Evolutionary conservation across 495 filamentous ascomycete species (phyloP).

Genomic region (Lasiosphaeriaceae sp.): DNA sequence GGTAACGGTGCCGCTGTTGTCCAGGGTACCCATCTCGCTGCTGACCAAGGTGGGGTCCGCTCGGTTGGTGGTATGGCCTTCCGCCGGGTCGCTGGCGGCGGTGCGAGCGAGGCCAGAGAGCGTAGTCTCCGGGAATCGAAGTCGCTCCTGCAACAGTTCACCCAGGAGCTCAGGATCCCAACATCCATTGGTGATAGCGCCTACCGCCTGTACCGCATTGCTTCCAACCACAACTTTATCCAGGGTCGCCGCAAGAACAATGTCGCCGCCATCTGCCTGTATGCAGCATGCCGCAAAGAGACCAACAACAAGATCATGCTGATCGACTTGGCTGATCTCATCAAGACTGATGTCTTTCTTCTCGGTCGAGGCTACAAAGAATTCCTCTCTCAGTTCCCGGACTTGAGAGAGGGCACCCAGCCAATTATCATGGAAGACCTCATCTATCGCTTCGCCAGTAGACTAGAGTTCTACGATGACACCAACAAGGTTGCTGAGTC

Average conservation of each 20-base stretch:
- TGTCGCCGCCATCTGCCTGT: constrained; percentile 82
- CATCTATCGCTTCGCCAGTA: constrained; percentile 81
- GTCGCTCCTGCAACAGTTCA: constrained; percentile 41
- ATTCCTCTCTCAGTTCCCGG: constrained; percentile 63
- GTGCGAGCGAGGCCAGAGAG: constrained; percentile 54
- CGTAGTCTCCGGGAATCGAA: constrained; percentile 62
- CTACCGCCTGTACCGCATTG: constrained; percentile 72
- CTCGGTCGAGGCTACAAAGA: constrained; percentile 80
- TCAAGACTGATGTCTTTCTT: constrained; percentile 87
- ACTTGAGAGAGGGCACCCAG: constrained; percentile 42
- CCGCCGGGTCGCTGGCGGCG: constrained; percentile 34
- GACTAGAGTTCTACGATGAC: constrained; percentile 78
- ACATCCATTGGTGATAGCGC: constrained; percentile 58
- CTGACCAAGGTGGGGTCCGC: constrained; percentile 60
- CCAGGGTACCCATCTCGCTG: constrained; percentile 81
- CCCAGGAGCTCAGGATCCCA: constrained; percentile 50
- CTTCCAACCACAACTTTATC: constrained; percentile 73
- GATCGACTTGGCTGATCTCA: constrained; percentile 88
- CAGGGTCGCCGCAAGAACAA: constrained; percentile 81
- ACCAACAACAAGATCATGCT: constrained; percentile 68
- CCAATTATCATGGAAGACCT: constrained; percentile 77
- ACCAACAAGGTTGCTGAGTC: constrained; percentile 80
- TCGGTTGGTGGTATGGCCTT: constrained; percentile 40
- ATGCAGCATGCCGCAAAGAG: constrained; percentile 72
- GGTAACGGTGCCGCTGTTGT: constrained; percentile 82